Evolutionary conservation across 108 stramenopile species (phyloP).

Genomic region (Conticribra guillardii): DNA sequence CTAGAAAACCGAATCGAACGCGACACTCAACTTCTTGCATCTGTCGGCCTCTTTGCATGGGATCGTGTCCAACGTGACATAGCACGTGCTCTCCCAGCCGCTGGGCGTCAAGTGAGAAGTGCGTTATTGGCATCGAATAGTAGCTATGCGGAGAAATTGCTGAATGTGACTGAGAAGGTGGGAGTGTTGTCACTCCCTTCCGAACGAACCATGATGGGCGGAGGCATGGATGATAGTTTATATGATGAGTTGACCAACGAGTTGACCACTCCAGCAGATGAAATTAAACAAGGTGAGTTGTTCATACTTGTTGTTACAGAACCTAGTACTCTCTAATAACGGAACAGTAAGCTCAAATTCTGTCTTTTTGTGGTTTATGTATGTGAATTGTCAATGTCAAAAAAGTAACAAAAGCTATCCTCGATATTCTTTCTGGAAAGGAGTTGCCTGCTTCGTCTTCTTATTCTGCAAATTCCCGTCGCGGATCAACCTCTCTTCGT

Average conservation of each 20-base stretch:
- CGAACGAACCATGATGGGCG: conserved; percentile 19
- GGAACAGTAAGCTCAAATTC: too few species aligned
- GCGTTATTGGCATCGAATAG: conserved; percentile 45
- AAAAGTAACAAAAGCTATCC: conserved; percentile 72
- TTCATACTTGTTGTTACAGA: too few species aligned
- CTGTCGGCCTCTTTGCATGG: conserved; percentile 75
- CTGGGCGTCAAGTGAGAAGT: conserved; percentile 38
- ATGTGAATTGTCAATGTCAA: too few species aligned
- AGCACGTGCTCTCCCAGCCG: conserved; percentile 71
- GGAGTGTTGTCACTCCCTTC: conserved; percentile 37
- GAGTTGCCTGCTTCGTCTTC: conserved; percentile 17
- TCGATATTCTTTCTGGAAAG: conserved; percentile 61
- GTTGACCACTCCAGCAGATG: conserved; percentile 74
- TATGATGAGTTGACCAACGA: conserved; percentile 60
- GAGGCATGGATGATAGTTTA: conserved; percentile 22
- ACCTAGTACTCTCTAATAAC: too few species aligned
- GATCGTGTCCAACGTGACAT: conserved; percentile 77
- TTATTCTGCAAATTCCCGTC: conserved; percentile 17
- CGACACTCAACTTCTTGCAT: conserved; percentile 58
- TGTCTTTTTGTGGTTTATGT: too few species aligned
- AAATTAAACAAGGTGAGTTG: conserved; percentile 70
- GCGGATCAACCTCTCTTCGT: conserved; percentile 33
- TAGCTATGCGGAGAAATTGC: conserved; percentile 45
- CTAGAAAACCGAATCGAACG: conserved; percentile 78
- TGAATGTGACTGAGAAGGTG: conserved; percentile 35